Evolutionary conservation across 1,284 basidiomycete genomes (phyloP).

Genomic region (Melampsora abietis-canadensis): DNA sequence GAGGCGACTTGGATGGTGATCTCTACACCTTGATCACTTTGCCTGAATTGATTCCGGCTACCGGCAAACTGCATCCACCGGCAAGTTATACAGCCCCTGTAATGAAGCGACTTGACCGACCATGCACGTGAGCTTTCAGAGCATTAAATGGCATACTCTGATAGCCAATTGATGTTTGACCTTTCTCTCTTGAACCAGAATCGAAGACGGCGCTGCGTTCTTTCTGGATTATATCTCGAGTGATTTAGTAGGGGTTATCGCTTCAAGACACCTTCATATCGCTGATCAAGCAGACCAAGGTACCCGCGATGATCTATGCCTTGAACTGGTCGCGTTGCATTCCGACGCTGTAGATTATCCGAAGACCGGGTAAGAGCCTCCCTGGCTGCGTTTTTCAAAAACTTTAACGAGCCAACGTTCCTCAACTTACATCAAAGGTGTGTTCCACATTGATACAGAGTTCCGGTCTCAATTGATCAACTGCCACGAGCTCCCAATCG

Average conservation of each 20-base stretch:
- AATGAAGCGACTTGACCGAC: conserved; percentile 59
- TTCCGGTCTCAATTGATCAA: conserved; percentile 12
- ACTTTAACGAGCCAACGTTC: background rate
- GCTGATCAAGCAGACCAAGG: conserved; percentile 63
- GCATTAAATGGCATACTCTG: background rate
- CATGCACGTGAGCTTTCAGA: conserved; percentile 56
- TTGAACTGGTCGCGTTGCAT: conserved; percentile 64
- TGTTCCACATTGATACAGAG: background rate
- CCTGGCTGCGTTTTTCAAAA: background rate
- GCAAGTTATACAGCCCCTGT: conserved; percentile 60
- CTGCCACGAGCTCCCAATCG: conserved; percentile 5
- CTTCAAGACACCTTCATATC: conserved; percentile 63
- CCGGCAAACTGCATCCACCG: conserved; percentile 54
- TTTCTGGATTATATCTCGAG: conserved; percentile 68
- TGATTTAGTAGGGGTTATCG: conserved; percentile 61
- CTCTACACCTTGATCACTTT: conserved; percentile 58
- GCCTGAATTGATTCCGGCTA: conserved; percentile 58
- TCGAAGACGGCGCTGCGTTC: conserved; percentile 69
- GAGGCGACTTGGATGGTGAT: conserved; percentile 72
- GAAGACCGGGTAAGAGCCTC: conserved; percentile 28
- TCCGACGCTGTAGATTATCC: conserved; percentile 60
- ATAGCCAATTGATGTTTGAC: background rate
- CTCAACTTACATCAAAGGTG: background rate
- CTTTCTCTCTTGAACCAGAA: conserved; percentile 49
- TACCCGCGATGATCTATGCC: conserved; percentile 63